Conservation (phyloP, 352 stramenopile genomes). For the Thraustochytrium sp. region DNA sequence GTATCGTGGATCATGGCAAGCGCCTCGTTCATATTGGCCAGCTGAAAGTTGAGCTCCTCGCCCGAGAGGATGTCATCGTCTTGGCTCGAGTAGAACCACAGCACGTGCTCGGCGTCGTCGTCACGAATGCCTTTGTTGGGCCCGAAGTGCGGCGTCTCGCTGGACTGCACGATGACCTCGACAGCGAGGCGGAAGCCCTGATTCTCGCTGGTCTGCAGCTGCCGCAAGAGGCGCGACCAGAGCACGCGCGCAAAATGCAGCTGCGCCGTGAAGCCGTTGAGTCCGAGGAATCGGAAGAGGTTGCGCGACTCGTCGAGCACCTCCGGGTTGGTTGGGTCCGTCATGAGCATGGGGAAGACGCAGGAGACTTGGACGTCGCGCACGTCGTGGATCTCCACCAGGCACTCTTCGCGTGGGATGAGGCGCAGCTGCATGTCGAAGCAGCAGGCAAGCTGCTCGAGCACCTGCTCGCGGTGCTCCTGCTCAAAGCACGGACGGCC, state of each 20-base stretch:
- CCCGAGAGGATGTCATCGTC: constrained; percentile 2
- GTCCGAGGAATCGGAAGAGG: not conserved
- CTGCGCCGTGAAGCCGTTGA: constrained; percentile 6
- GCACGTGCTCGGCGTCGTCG: constrained; percentile 6
- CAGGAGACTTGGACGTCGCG: not conserved
- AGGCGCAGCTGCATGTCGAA: constrained; percentile 16
- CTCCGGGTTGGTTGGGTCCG: constrained; percentile 34
- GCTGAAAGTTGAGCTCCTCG: not conserved
- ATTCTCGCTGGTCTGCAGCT: not conserved
- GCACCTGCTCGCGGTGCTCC: not conserved
- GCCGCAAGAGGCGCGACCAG: not conserved
- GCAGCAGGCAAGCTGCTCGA: not conserved
- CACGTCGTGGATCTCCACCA: constrained; percentile 23
- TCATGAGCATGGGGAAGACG: not conserved
- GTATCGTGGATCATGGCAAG: constrained; percentile 40
- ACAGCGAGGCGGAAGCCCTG: constrained; percentile 9
- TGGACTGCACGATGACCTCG: not conserved
- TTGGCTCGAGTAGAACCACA: constrained; percentile 7
- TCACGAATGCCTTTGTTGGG: not conserved
- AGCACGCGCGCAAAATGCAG: not conserved
- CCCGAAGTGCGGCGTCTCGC: constrained; percentile 17
- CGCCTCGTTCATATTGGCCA: constrained; percentile 38
- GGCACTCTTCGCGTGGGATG: not conserved
- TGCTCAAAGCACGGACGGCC: not conserved
- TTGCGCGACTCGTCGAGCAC: not conserved